Conservation (phyloP, 164 flowering plant genomes). For the Cinnamomum micranthum region DNA sequence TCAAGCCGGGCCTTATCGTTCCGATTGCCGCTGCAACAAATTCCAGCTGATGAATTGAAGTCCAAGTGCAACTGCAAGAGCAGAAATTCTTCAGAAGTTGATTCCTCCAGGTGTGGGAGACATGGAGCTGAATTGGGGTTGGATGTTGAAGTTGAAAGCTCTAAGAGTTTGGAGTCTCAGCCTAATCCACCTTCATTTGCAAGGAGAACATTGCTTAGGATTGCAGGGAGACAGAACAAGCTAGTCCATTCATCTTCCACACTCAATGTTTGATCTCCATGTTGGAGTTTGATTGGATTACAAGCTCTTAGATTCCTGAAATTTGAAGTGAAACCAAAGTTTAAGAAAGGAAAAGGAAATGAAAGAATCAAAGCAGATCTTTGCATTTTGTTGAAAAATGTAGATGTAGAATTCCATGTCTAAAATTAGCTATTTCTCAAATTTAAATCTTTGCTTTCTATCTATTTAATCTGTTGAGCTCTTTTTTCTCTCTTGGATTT, state of each 20-base stretch:
- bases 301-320: conserved; percentile 14
- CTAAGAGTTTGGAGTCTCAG: conserved; percentile 39
- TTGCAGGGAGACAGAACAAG: conserved; percentile 66
- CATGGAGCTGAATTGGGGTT: conserved; percentile 23
- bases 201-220: conserved; percentile 61
- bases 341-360: not conserved
- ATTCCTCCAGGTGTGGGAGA: conserved; percentile 31
- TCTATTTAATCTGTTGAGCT: not conserved
- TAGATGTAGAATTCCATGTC: not conserved
- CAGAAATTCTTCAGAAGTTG: conserved; percentile 44
- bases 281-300: not conserved
- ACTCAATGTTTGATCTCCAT: conserved; percentile 26
- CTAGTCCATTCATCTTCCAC: conserved; percentile 61
- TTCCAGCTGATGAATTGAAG: conserved; percentile 29
- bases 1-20: conserved; percentile 66
- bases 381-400: conserved; percentile 5
- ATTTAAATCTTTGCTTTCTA: not conserved
- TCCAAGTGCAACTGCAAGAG: conserved; percentile 21
- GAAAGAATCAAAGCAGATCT: conserved; percentile 5
- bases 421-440: not conserved
- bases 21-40: conserved; percentile 39
- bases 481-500: not conserved
- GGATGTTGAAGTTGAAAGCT: conserved; percentile 46
- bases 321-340: conserved; percentile 12
- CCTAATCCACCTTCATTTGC: conserved; percentile 51